Evolutionary conservation across 306 rosid species (phyloP).

Genomic region (Biancaea sappan): DNA sequence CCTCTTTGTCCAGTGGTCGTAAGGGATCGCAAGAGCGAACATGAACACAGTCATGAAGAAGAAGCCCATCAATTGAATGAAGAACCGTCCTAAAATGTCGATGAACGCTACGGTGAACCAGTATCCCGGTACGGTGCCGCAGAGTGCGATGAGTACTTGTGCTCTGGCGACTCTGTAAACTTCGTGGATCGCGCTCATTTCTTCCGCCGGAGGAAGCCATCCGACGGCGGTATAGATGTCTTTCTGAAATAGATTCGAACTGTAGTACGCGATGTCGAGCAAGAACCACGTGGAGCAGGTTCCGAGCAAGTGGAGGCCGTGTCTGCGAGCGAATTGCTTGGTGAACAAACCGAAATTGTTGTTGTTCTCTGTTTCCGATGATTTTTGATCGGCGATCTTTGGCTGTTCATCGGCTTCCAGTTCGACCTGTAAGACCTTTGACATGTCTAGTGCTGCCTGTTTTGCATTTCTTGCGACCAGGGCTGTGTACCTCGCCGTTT

Average conservation of each 20-base stretch:
- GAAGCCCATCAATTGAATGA: constrained; percentile 50
- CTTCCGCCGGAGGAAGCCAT: constrained; percentile 42
- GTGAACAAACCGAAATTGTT: constrained; percentile 39
- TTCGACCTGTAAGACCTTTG: constrained; percentile 38
- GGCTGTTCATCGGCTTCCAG: not conserved
- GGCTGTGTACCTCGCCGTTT: constrained; percentile 51
- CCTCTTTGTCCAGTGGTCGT: constrained; percentile 41
- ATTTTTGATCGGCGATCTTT: not conserved
- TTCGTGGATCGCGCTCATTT: constrained; percentile 51
- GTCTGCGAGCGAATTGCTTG: constrained; percentile 29
- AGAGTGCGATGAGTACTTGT: constrained; percentile 48
- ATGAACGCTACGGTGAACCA: constrained; percentile 53
- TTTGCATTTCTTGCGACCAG: constrained; percentile 43
- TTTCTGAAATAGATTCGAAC: constrained; percentile 51
- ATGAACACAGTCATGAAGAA: constrained; percentile 51
- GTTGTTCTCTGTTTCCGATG: not conserved
- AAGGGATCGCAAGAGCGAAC: constrained; percentile 31
- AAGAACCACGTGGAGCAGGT: constrained; percentile 50
- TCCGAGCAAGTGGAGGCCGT: constrained; percentile 44
- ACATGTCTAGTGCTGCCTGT: constrained; percentile 48
- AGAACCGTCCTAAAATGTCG: constrained; percentile 43
- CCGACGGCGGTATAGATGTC: constrained; percentile 53
- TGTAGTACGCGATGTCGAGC: constrained; percentile 53
- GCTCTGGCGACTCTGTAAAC: constrained; percentile 49
- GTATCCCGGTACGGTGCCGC: constrained; percentile 54